Evolutionary conservation across 805 yeast genomes (phyloP).

Genomic region (Saccharomycopsis babjevae): DNA sequence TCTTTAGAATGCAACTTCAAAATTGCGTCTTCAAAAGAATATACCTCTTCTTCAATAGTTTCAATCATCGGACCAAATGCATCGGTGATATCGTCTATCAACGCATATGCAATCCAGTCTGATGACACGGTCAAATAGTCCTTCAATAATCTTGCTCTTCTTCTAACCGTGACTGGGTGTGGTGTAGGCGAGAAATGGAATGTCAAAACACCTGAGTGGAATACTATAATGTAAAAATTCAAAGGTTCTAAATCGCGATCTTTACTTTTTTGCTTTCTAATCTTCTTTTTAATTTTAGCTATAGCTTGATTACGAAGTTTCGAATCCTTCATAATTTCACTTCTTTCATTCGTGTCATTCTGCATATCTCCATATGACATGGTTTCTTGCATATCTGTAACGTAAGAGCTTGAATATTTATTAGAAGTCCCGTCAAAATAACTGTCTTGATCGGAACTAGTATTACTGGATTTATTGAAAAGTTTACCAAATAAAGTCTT

Average conservation of each 20-base stretch:
- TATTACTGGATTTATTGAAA: background rate
- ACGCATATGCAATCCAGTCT: constrained; percentile 95
- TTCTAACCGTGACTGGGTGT: constrained; percentile 89
- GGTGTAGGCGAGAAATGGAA: constrained; percentile 94
- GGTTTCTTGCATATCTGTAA: background rate
- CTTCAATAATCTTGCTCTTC: constrained; percentile 77
- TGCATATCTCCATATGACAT: background rate
- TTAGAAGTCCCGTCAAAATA: background rate
- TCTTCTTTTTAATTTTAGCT: constrained; percentile 2
- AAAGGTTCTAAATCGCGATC: constrained; percentile 68
- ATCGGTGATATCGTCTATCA: constrained; percentile 94
- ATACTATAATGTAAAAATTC: constrained; percentile 87
- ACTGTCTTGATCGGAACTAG: background rate
- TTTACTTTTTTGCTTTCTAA: constrained; percentile 6
- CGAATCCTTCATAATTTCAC: background rate
- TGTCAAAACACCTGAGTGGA: constrained; percentile 81
- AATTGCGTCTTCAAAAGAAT: constrained; percentile 88
- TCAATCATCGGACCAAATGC: constrained; percentile 96
- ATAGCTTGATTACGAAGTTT: constrained; percentile 1
- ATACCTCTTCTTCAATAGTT: constrained; percentile 88
- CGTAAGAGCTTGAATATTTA: background rate
- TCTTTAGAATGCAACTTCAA: constrained; percentile 73
- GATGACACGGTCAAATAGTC: constrained; percentile 87
- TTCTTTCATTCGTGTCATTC: background rate
- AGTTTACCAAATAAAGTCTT: constrained; percentile 2